Conservation (phyloP, 169 alveolate genomes). For the Toxoplasma gondii region DNA sequence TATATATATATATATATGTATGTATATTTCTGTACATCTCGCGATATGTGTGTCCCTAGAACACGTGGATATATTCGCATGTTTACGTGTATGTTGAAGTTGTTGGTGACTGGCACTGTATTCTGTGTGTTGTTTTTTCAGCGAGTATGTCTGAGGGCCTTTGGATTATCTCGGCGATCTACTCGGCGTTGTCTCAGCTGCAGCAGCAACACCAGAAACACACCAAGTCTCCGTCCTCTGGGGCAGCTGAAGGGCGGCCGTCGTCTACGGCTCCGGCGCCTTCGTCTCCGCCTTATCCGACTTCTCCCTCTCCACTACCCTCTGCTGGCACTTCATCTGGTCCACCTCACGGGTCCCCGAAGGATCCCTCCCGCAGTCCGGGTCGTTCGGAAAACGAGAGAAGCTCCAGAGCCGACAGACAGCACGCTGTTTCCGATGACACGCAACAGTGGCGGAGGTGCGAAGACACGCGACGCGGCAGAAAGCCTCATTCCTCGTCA, state of each 20-base stretch:
- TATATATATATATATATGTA: not conserved
- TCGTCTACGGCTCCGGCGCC: not conserved
- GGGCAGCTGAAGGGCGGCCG: not conserved
- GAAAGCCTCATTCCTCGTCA: too few relatives aligned
- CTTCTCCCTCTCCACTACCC: not conserved
- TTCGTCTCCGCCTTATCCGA: not conserved
- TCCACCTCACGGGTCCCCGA: too few relatives aligned
- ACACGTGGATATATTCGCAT: not conserved
- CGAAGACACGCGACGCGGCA: too few relatives aligned
- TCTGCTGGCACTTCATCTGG: too few relatives aligned
- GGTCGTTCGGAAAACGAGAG: too few relatives aligned
- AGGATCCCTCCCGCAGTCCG: too few relatives aligned
- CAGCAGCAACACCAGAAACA: constrained; percentile 56
- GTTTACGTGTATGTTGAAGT: too few relatives aligned
- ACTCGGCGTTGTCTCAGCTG: constrained; percentile 68
- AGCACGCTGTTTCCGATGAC: too few relatives aligned
- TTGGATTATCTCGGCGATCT: constrained; percentile 65
- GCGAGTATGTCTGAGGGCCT: constrained; percentile 66
- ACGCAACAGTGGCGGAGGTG: too few relatives aligned
- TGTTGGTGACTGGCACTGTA: too few relatives aligned
- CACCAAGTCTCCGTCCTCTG: not conserved
- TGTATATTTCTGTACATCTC: not conserved
- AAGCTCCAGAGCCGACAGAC: too few relatives aligned
- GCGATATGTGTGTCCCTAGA: too few relatives aligned
- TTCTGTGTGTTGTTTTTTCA: not conserved